These are phyloP conservation scores for Myrmaecium sp. DNA, from an alignment of 2,329 filamentous ascomycete species.

Conservation along the genomic window DNA sequence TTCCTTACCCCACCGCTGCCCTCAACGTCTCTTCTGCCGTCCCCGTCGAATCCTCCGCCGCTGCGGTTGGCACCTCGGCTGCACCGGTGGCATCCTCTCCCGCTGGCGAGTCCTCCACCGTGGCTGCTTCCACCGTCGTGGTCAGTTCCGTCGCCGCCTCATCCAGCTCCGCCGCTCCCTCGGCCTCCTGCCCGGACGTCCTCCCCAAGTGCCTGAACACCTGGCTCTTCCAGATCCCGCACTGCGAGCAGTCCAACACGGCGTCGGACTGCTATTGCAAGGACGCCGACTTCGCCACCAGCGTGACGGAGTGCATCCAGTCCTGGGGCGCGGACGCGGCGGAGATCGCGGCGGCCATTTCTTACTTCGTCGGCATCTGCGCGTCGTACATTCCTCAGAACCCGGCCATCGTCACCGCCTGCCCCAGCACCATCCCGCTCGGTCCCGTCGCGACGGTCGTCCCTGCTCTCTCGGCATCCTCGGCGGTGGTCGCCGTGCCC, in stretches of 20 bases:
- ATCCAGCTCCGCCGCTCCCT: conserved; percentile 7
- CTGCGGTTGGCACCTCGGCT: conserved; percentile 4
- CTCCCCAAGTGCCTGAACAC: conserved; percentile 86
- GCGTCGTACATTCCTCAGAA: conserved; percentile 56
- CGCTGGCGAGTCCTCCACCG: conserved; percentile 4
- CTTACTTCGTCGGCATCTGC: conserved; percentile 86
- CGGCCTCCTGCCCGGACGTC: conserved; percentile 41
- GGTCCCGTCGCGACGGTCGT: conserved; percentile 19
- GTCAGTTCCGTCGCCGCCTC: conserved; percentile 7
- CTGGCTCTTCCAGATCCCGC: conserved; percentile 51
- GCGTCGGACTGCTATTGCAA: conserved; percentile 80
- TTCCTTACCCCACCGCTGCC: conserved; percentile 1
- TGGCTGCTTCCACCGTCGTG: not conserved
- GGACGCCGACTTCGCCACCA: conserved; percentile 54
- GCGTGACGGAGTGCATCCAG: conserved; percentile 66
- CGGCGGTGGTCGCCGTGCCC: conserved; percentile 3
- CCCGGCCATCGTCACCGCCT: conserved; percentile 68
- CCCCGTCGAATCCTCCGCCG: conserved; percentile 3
- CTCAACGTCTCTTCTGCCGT: conserved; percentile 1
- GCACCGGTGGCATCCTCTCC: conserved; percentile 4
- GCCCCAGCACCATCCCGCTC: conserved; percentile 41
- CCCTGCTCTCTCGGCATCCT: conserved; percentile 5
- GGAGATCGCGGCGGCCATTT: conserved; percentile 53
- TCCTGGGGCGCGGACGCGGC: conserved; percentile 52
- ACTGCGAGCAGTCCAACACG: conserved; percentile 73